phyloP scores from a whole-genome alignment of 129 eudicot species.

The Helianthus tuberosus region DNA sequence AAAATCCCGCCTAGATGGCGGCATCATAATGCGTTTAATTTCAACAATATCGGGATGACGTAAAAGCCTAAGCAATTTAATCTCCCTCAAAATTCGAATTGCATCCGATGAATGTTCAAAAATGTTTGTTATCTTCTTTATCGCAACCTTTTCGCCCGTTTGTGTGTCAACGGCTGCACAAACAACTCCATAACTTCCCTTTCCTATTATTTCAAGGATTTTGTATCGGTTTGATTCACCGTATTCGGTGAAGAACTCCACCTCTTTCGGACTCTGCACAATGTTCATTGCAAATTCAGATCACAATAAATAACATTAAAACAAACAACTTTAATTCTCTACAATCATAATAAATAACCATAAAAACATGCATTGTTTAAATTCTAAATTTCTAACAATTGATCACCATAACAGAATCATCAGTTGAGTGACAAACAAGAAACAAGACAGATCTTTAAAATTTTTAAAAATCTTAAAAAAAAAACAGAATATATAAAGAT shows the following conservation, averaged over 20 bases:
- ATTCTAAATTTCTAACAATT: neutral
- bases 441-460: no score
- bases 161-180: slow-evolving; percentile 88
- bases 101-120: slow-evolving; percentile 93
- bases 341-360: neutral
- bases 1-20: slow-evolving; percentile 87
- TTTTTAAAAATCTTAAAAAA: no score
- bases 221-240: slow-evolving; percentile 82
- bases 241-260: slow-evolving; percentile 81
- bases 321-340: neutral
- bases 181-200: slow-evolving; percentile 98
- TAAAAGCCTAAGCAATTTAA: slow-evolving; percentile 81
- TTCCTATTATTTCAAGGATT: slow-evolving; percentile 78
- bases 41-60: slow-evolving; percentile 92
- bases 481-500: neutral
- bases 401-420: neutral
- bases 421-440: neutral
- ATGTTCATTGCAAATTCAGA: slow-evolving; percentile 13
- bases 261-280: slow-evolving; percentile 64
- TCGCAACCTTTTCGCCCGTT: slow-evolving; percentile 94
- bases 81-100: slow-evolving; percentile 84
- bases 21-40: slow-evolving; percentile 84
- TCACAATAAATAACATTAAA: neutral
- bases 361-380: neutral
- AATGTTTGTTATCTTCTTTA: slow-evolving; percentile 81